A percentile compares a stretch with the other conserved stretches of the same genome.
Conservation (phyloP, 495 filamentous ascomycete genomes). For the Rusavskia elegans region DNA sequence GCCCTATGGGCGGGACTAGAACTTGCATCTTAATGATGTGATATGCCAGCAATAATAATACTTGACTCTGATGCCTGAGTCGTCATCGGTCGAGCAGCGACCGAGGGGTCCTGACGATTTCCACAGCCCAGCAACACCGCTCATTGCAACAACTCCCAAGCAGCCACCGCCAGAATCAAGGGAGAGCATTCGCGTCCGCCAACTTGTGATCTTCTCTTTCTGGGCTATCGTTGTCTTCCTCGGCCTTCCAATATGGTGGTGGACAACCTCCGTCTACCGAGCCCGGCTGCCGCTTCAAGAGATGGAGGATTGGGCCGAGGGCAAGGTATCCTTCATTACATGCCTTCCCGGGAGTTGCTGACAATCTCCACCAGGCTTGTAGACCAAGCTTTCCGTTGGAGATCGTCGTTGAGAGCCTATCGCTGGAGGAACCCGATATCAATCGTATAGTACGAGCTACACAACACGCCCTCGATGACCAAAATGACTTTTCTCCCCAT, state of each 20-base stretch:
- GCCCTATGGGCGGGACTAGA: too few species aligned
- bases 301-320: slow-evolving; percentile 89
- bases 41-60: too few species aligned
- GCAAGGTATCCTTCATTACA: slow-evolving; percentile 45
- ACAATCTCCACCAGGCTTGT: slow-evolving; percentile 46
- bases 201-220: slow-evolving; percentile 69
- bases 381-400: slow-evolving; percentile 74
- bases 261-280: slow-evolving; percentile 88
- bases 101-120: too few species aligned
- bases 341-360: slow-evolving; percentile 1
- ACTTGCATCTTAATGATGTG: too few species aligned
- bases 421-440: slow-evolving; percentile 49
- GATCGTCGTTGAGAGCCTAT: slow-evolving; percentile 60
- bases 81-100: too few species aligned
- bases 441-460: slow-evolving; percentile 67
- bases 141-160: neutral
- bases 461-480: slow-evolving; percentile 78
- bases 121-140: neutral
- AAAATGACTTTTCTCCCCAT: slow-evolving; percentile 85
- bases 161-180: slow-evolving; percentile 59
- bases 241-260: slow-evolving; percentile 90
- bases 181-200: slow-evolving; percentile 49
- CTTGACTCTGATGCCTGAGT: too few species aligned
- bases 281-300: slow-evolving; percentile 66
- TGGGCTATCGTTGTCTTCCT: slow-evolving; percentile 76